A percentile compares a stretch with the other conserved stretches of the same genome.
These are phyloP conservation scores for Cladosporium sphaerospermum DNA, from an alignment of 2,329 filamentous ascomycete species.

Conservation along the genomic window DNA sequence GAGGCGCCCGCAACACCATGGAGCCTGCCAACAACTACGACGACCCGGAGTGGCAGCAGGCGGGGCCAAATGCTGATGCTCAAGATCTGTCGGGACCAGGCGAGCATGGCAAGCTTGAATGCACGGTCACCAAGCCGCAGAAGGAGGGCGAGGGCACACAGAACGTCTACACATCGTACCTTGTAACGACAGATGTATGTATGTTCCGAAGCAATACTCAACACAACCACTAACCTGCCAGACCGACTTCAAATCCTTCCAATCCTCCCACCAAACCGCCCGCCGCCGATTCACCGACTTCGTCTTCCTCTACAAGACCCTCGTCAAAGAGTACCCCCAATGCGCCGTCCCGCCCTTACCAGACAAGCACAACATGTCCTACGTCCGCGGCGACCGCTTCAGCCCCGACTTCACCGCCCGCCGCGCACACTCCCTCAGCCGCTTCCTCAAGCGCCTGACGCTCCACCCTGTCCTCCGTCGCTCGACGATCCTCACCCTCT, in stretches of 20 bases:
- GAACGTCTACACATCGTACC: constrained; percentile 92
- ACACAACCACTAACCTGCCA: constrained; percentile 32
- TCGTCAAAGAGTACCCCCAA: constrained; percentile 80
- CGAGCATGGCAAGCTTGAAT: constrained; percentile 69
- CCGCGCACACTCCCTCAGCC: constrained; percentile 81
- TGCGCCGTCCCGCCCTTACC: constrained; percentile 90
- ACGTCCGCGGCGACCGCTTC: constrained; percentile 93
- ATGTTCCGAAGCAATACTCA: neutral
- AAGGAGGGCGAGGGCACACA: constrained; percentile 97
- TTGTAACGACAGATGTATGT: constrained; percentile 78
- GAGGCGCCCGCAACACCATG: constrained; percentile 16
- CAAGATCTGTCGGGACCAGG: constrained; percentile 60
- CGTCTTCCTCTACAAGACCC: constrained; percentile 87
- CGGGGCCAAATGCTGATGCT: constrained; percentile 45
- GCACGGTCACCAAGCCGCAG: constrained; percentile 72
- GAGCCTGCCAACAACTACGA: constrained; percentile 56
- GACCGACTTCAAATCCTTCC: constrained; percentile 93
- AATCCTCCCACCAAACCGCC: constrained; percentile 69
- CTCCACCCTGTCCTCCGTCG: constrained; percentile 84
- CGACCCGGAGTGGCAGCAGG: constrained; percentile 65
- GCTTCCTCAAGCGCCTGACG: constrained; percentile 80
- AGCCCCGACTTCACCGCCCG: constrained; percentile 85
- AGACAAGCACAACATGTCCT: constrained; percentile 99
- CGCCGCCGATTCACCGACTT: constrained; percentile 97
- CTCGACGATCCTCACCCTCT: constrained; percentile 74